Conservation (phyloP, 2,329 filamentous ascomycete genomes). For the Neonectria punicea region DNA sequence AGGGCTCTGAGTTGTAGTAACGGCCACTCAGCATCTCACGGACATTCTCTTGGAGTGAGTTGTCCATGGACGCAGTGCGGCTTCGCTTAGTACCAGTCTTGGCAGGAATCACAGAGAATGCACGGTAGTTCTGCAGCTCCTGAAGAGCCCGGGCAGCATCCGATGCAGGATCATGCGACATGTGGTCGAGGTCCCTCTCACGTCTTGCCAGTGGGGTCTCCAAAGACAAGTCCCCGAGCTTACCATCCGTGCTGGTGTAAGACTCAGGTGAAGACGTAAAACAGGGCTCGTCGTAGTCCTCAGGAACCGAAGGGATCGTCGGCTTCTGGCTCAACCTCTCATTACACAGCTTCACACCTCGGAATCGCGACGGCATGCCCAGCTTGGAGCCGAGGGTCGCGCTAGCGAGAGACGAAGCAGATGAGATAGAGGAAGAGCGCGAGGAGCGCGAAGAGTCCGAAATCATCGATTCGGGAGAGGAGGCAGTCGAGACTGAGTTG, state of each 20-base stretch:
- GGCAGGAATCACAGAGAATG: constrained; percentile 49
- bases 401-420: constrained; percentile 68
- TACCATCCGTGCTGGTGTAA: constrained; percentile 63
- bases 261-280: constrained; percentile 67
- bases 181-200: constrained; percentile 58
- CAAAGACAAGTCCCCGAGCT: constrained; percentile 61
- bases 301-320: constrained; percentile 66
- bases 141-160: constrained; percentile 69
- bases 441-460: constrained; percentile 71
- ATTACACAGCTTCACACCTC: constrained; percentile 66
- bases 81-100: constrained; percentile 66
- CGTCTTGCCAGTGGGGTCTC: constrained; percentile 59
- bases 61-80: constrained; percentile 67
- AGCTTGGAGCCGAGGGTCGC: constrained; percentile 64
- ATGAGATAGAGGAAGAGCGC: constrained; percentile 73
- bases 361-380: constrained; percentile 72
- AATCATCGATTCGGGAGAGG: constrained; percentile 75
- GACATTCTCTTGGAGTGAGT: constrained; percentile 73
- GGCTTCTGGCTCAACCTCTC: constrained; percentile 65
- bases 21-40: constrained; percentile 66
- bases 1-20: constrained; percentile 43
- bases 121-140: constrained; percentile 67
- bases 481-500: constrained; percentile 70
- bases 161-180: constrained; percentile 55
- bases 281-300: constrained; percentile 63